Conservation (phyloP, 345 rosid genomes). For the Dipteronia sinensis region DNA sequence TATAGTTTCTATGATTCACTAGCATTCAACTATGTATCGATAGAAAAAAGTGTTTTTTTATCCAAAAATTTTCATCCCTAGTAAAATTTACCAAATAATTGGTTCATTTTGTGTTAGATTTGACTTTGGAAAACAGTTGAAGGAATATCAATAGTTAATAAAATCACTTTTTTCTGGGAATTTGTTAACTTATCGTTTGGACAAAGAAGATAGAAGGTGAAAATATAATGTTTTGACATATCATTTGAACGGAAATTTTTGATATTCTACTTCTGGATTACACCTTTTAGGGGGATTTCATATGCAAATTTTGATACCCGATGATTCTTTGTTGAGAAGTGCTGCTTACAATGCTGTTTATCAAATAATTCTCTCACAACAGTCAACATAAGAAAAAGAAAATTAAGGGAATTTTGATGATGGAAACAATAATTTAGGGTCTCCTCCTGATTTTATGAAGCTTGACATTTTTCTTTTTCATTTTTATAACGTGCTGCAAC, state of each 20-base stretch:
- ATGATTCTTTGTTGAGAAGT: too few relatives aligned
- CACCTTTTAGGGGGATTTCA: too few relatives aligned
- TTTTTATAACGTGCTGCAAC: constrained; percentile 13
- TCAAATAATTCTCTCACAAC: too few relatives aligned
- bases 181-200: background rate
- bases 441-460: background rate
- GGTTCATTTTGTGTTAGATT: background rate
- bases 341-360: too few relatives aligned
- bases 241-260: too few relatives aligned
- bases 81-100: background rate
- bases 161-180: too few relatives aligned
- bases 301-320: too few relatives aligned
- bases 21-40: background rate
- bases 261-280: too few relatives aligned
- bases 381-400: too few relatives aligned
- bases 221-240: too few relatives aligned
- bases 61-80: background rate
- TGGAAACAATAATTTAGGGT: too few relatives aligned
- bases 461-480: background rate
- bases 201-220: too few relatives aligned
- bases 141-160: background rate
- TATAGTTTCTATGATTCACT: background rate
- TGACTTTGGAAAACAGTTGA: background rate
- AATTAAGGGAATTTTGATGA: background rate
- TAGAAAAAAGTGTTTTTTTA: background rate